Conservation (phyloP, 2,329 filamentous ascomycete genomes). For the Grosmannia serpens region DNA sequence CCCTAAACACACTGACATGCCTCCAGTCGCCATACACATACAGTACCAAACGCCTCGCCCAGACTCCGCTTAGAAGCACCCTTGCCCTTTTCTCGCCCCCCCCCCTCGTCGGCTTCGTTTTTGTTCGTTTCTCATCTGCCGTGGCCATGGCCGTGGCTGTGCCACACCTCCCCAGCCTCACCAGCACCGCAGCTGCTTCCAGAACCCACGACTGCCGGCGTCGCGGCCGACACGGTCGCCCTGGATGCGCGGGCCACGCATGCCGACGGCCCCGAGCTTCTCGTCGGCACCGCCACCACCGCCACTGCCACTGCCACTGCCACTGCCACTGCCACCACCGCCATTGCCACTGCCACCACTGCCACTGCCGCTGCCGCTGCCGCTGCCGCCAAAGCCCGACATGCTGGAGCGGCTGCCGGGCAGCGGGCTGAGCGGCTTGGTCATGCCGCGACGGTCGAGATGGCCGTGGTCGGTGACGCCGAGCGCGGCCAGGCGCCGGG, state of each 20-base stretch:
- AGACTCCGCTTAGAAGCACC: background rate
- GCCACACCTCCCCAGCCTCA: slow-evolving; percentile 14
- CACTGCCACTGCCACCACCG: background rate
- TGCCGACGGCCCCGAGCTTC: slow-evolving; percentile 19
- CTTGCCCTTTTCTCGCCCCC: no score
- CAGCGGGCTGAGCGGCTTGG: slow-evolving; percentile 45
- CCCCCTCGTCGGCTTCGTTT: background rate
- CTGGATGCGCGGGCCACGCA: slow-evolving; percentile 30
- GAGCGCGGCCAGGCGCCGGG: slow-evolving; percentile 36
- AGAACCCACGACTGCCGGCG: slow-evolving; percentile 34
- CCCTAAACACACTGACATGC: no score
- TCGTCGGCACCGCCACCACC: background rate
- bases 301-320: background rate
- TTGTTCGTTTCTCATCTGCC: background rate
- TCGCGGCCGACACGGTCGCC: slow-evolving; percentile 31
- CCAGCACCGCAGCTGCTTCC: slow-evolving; percentile 46
- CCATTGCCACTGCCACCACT: background rate
- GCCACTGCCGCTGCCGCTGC: no score
- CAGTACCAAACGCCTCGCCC: background rate
- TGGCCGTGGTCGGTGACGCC: slow-evolving; percentile 28
- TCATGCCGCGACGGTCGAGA: slow-evolving; percentile 40
- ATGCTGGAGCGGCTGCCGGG: slow-evolving; percentile 20
- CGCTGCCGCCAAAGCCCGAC: slow-evolving; percentile 12
- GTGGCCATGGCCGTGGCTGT: no score
- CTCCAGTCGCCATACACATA: no score